Base-by-base conservation (phyloP, 148 eudicot genomes). In the Bassia scoparia region DNA sequence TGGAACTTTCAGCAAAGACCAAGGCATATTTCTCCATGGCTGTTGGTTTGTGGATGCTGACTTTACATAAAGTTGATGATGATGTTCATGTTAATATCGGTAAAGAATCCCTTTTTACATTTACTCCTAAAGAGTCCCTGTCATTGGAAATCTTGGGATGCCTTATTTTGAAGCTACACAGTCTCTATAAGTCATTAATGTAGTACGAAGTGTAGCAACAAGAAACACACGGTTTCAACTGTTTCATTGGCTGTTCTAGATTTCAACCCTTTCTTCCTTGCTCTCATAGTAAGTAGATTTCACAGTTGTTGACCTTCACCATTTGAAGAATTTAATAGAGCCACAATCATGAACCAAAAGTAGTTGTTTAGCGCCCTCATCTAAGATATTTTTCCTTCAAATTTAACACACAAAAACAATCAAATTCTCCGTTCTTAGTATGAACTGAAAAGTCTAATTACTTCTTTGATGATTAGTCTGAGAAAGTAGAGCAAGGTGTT, bases 81-180 rank as follows among this genome's bases (percentile, higher is more conserved):
- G 97, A 91, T 77, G 97, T 89, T 69, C 97, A 91, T 74, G 95
- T 91, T 35, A 91, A 91, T 84, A 68, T 89, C 78, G 97, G 97
- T 91, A 80, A 70, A 56, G n/a, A 46, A 16, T 16, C 4, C 70
- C 7, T 49, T 26, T 52, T 37, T 30, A 3, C n/a, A n/a, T 62
- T 66, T 60, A 44, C 41, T n/a, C 35, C 33, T 50, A 16, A 62
- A 0, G 7, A 30, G 18, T 43, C 34, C 24, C 46, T 55, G 33
- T 13, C 12, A 2, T 43, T 35, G 13, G 8, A 27, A 27, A 26
- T 24, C 4, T 41, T 20, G 17, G 18, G 52, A 27, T 52, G n/a
- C 43, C 20, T 50, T n/a, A 41, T 41, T 43, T 24, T 24, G 16
- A 20, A n/a, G n/a, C n/a, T n/a, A n/a, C n/a, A n/a, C n/a, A n/a